Evolutionary conservation across 2,329 filamentous ascomycete genomes (phyloP).

Genomic region (Hypoxylon sp.): DNA sequence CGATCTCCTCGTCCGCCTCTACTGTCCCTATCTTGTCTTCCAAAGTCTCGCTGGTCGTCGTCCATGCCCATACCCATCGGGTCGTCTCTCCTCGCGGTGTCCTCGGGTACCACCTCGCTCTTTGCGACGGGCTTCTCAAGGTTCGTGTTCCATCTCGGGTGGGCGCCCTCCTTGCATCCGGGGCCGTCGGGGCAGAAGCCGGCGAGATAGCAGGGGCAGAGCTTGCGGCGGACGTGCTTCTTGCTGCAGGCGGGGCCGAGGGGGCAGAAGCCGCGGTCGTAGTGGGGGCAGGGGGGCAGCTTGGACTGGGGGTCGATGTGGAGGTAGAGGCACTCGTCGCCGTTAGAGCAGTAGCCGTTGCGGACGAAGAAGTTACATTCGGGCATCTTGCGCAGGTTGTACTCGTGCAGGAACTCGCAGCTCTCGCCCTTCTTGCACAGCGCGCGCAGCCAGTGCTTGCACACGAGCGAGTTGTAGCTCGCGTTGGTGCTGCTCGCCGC

Average conservation of each 20-base stretch:
- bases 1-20: conserved; percentile 46
- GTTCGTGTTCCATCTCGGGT: conserved; percentile 81
- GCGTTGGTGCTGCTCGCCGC: conserved; percentile 48
- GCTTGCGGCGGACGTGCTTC: conserved; percentile 81
- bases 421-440: conserved; percentile 97
- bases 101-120: conserved; percentile 66
- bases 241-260: conserved; percentile 87
- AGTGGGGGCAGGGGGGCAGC: conserved; percentile 84
- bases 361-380: conserved; percentile 97
- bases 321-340: conserved; percentile 93
- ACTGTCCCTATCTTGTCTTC: conserved; percentile 40
- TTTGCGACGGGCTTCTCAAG: conserved; percentile 78
- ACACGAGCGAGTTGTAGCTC: conserved; percentile 84
- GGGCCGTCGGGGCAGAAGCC: conserved; percentile 91
- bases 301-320: conserved; percentile 86
- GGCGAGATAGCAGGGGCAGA: conserved; percentile 87
- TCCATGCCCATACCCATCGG: conserved; percentile 52
- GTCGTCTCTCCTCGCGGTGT: conserved; percentile 54
- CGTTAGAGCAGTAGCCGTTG: conserved; percentile 94
- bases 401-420: conserved; percentile 98
- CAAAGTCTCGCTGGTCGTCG: conserved; percentile 41
- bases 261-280: conserved; percentile 93
- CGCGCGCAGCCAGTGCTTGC: conserved; percentile 97
- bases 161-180: conserved; percentile 79
- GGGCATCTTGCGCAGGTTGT: conserved; percentile 97